A percentile compares a stretch with the other conserved stretches of the same genome.
phyloP scores from a whole-genome alignment of 2,329 filamentous ascomycete species.

The Exophiala calicioides region DNA sequence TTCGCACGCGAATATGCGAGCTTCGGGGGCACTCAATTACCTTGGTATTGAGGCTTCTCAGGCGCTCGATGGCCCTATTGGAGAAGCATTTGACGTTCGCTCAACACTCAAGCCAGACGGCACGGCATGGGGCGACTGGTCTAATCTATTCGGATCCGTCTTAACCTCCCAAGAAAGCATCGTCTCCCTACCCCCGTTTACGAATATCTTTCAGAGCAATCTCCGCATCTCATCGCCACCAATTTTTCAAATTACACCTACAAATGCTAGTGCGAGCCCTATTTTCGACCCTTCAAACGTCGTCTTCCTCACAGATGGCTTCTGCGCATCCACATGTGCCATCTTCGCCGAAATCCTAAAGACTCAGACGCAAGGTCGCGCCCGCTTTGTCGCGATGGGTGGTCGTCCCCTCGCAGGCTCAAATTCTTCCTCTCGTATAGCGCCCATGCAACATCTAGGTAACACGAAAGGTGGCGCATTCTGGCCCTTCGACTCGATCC shows the following conservation, averaged over 20 bases:
- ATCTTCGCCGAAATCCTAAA: slow-evolving; percentile 59
- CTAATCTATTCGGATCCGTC: slow-evolving; percentile 45
- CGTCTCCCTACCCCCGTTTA: slow-evolving; percentile 34
- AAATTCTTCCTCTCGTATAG: not conserved
- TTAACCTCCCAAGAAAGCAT: not conserved
- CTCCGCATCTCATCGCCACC: not conserved
- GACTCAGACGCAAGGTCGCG: not conserved
- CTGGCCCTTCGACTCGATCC: slow-evolving; percentile 6
- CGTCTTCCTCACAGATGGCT: slow-evolving; percentile 54
- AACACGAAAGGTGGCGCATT: slow-evolving; percentile 13
- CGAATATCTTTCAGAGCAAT: slow-evolving; percentile 33
- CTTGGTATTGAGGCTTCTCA: slow-evolving; percentile 34
- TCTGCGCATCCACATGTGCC: slow-evolving; percentile 62
- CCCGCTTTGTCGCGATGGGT: not conserved
- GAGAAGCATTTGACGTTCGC: slow-evolving; percentile 36
- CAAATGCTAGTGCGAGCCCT: slow-evolving; percentile 31
- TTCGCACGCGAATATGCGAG: slow-evolving; percentile 49
- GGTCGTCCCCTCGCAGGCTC: not conserved
- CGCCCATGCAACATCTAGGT: slow-evolving; percentile 6
- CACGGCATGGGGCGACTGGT: slow-evolving; percentile 44
- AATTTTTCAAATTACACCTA: not conserved
- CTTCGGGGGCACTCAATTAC: slow-evolving; percentile 40
- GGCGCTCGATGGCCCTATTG: slow-evolving; percentile 11
- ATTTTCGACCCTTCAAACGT: slow-evolving; percentile 40
- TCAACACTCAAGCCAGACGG: slow-evolving; percentile 33